A percentile compares a stretch with the other conserved stretches of the same genome.
These are phyloP conservation scores for Solanum clarkiae DNA, from an alignment of 257 asterid species.

Conservation along the genomic window DNA sequence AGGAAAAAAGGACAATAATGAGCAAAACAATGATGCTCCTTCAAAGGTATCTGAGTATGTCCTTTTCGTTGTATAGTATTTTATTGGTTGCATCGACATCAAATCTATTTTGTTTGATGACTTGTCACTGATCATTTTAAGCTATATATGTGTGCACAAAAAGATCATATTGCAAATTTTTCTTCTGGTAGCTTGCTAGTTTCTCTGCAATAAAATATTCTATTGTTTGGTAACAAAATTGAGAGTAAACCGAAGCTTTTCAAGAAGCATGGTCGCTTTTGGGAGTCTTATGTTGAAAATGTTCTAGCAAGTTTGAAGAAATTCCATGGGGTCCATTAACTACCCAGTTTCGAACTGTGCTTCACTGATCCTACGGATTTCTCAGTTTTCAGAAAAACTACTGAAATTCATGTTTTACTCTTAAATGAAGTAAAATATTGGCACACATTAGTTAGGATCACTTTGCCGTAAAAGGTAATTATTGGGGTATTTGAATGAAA, in stretches of 20 bases:
- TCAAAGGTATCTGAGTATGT: conserved; percentile 40
- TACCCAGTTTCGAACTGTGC: neutral
- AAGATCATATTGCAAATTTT: neutral
- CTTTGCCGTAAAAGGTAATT: neutral
- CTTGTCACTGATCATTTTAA: neutral
- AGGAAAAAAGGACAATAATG: conserved; percentile 53
- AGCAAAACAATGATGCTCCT: conserved; percentile 45
- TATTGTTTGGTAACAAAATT: neutral
- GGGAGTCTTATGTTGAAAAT: neutral
- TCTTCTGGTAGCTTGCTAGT: neutral
- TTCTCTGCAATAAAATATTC: neutral
- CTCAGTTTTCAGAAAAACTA: neutral
- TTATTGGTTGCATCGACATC: neutral
- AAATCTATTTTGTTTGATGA: neutral
- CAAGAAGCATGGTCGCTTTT: neutral
- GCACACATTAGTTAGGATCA: neutral
- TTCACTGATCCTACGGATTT: neutral
- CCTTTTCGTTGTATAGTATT: neutral
- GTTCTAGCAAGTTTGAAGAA: neutral
- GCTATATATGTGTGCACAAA: neutral
- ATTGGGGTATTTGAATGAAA: neutral
- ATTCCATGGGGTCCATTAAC: neutral
- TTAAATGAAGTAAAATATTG: neutral
- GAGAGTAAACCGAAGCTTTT: neutral
- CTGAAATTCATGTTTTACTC: neutral